These are phyloP conservation scores for Hygrophoropsis aurantiaca DNA, from an alignment of 768 basidiomycete genomes.

Conservation along the genomic window DNA sequence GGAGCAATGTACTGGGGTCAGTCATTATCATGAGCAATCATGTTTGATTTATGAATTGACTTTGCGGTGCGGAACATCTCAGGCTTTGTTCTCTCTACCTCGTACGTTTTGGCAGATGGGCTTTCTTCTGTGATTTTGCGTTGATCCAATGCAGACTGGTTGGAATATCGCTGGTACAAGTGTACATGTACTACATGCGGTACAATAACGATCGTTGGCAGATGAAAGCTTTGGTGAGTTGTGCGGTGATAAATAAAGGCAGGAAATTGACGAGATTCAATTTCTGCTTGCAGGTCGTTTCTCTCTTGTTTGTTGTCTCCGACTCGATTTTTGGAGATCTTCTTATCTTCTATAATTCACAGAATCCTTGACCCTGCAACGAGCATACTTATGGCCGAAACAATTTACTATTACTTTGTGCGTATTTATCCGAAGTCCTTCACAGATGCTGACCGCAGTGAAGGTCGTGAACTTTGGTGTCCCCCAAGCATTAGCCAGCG, in stretches of 20 bases:
- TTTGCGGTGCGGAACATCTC: not conserved
- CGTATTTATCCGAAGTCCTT: conserved; percentile 1
- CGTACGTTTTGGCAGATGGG: not conserved
- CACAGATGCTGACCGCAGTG: not conserved
- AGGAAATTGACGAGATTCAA: not conserved
- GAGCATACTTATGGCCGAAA: conserved; percentile 15
- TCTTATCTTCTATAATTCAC: not conserved
- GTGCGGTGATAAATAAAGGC: not conserved
- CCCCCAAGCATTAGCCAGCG: not conserved
- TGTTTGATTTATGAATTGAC: not conserved
- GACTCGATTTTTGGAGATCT: not conserved
- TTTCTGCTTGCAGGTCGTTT: not conserved
- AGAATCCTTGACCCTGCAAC: conserved; percentile 17
- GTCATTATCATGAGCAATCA: not conserved
- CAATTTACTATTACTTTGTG: conserved; percentile 19
- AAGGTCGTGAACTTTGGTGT: not conserved
- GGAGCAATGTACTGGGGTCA: not conserved
- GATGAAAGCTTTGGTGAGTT: conserved; percentile 14
- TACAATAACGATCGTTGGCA: conserved; percentile 11
- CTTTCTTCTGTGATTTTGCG: not conserved
- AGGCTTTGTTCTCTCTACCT: not conserved
- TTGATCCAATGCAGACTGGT: conserved; percentile 7
- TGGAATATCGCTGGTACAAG: conserved; percentile 20
- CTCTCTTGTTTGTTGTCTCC: not conserved
- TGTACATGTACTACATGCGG: conserved; percentile 15